Conservation (phyloP, 2,329 filamentous ascomycete genomes). For the Fusarium austroafricanum region DNA sequence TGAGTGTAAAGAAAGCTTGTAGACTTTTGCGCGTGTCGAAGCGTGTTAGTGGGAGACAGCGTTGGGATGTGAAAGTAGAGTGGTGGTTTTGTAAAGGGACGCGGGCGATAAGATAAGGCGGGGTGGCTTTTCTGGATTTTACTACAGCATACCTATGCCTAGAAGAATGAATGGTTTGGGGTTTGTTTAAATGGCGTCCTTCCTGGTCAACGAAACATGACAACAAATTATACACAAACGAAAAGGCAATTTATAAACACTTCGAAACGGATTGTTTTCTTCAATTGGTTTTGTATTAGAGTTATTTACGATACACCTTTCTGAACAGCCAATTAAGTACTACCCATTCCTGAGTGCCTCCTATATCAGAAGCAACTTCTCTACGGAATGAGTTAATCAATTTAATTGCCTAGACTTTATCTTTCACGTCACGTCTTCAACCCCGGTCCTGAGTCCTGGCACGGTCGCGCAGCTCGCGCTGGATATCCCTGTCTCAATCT, state of each 20-base stretch:
- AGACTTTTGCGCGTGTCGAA: constrained; percentile 14
- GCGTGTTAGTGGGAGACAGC: constrained; percentile 32
- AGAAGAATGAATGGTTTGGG: background rate
- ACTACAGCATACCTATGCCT: too few relatives aligned
- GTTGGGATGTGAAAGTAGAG: constrained; percentile 23
- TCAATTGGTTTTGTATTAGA: background rate
- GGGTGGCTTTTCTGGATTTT: constrained; percentile 9
- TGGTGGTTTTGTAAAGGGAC: constrained; percentile 36
- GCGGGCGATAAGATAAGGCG: constrained; percentile 40
- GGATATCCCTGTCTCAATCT: constrained; percentile 10
- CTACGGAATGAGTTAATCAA: background rate
- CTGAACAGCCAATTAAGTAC: background rate
- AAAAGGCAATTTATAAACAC: background rate
- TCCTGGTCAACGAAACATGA: constrained; percentile 27
- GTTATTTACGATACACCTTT: background rate
- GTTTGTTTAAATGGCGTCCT: constrained; percentile 3
- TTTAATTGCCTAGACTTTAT: background rate
- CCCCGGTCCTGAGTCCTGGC: constrained; percentile 15
- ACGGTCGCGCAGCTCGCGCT: constrained; percentile 25
- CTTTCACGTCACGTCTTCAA: constrained; percentile 24
- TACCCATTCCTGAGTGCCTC: background rate
- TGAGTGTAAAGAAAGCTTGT: background rate
- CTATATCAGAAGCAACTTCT: background rate
- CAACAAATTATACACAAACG: constrained; percentile 16
- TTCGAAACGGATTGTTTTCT: background rate